phyloP scores from a whole-genome alignment of 2,329 filamentous ascomycete species.

The Aureobasidium pullulans region DNA sequence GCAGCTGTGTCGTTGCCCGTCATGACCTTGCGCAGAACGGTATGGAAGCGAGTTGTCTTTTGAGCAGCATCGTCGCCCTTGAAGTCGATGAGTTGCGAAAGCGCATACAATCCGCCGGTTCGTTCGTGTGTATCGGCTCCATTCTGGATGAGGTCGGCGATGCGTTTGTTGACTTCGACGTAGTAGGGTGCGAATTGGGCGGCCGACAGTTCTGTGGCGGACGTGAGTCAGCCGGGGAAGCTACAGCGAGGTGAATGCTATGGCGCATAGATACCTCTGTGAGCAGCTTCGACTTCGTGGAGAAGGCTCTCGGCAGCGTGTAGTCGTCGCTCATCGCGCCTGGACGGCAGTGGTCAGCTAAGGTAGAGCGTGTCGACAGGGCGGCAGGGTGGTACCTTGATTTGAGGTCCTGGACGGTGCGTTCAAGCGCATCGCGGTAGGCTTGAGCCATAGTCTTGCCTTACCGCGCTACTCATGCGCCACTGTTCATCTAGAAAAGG shows the following conservation, averaged over 20 bases:
- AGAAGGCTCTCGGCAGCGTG: constrained; percentile 8
- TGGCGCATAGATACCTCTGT: constrained; percentile 2
- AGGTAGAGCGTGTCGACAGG: not conserved
- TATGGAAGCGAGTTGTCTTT: constrained; percentile 91
- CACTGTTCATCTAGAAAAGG: not conserved
- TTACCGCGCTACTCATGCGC: constrained; percentile 7
- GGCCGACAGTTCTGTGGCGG: constrained; percentile 9
- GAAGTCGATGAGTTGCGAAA: constrained; percentile 91
- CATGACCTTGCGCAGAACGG: constrained; percentile 79
- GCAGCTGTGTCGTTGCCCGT: constrained; percentile 85
- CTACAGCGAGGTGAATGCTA: not conserved
- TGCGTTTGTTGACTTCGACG: constrained; percentile 48
- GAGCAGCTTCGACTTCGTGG: constrained; percentile 13
- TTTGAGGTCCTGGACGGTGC: constrained; percentile 6
- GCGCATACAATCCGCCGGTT: constrained; percentile 82
- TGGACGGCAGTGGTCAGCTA: not conserved
- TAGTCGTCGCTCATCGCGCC: constrained; percentile 8
- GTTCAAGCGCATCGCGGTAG: constrained; percentile 12
- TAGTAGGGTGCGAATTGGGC: constrained; percentile 8
- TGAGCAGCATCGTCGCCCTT: constrained; percentile 88
- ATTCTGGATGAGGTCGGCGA: constrained; percentile 70
- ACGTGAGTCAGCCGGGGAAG: not conserved
- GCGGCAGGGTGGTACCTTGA: not conserved
- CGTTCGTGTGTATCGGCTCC: constrained; percentile 81
- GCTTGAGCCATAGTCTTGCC: constrained; percentile 13